Evolutionary conservation across 495 filamentous ascomycete species (phyloP).

Genomic region (Tuber aestivum): DNA sequence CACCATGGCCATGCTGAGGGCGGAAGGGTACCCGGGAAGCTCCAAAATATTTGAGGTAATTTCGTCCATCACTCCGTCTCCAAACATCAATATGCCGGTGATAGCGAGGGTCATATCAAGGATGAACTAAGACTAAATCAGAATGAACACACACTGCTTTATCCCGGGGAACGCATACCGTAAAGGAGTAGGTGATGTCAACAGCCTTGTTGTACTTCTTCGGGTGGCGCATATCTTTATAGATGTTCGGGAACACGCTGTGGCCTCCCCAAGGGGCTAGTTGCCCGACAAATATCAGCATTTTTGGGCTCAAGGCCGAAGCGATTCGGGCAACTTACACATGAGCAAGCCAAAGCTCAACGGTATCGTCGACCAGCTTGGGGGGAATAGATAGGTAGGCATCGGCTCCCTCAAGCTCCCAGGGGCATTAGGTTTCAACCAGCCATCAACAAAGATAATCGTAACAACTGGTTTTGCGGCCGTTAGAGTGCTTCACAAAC

Average conservation of each 20-base stretch:
- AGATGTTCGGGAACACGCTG: slow-evolving; percentile 93
- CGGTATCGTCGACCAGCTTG: slow-evolving; percentile 84
- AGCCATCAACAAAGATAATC: slow-evolving; percentile 75
- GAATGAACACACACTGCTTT: slow-evolving; percentile 13
- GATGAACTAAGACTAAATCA: slow-evolving; percentile 53
- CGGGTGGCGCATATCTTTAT: slow-evolving; percentile 94
- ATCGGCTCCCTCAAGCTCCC: slow-evolving; percentile 84
- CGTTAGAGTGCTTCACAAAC: slow-evolving; percentile 19
- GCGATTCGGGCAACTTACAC: slow-evolving; percentile 49
- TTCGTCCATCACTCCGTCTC: slow-evolving; percentile 74
- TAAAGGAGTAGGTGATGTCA: slow-evolving; percentile 81
- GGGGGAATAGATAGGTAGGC: slow-evolving; percentile 67
- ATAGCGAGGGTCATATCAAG: slow-evolving; percentile 76
- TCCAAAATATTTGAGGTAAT: slow-evolving; percentile 82
- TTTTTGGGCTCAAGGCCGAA: not conserved
- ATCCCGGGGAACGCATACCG: slow-evolving; percentile 52
- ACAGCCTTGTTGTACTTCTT: slow-evolving; percentile 73
- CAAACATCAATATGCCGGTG: slow-evolving; percentile 87
- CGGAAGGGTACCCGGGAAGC: slow-evolving; percentile 66
- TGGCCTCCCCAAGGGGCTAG: slow-evolving; percentile 85
- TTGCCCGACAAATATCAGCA: slow-evolving; percentile 37
- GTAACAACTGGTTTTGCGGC: slow-evolving; percentile 59
- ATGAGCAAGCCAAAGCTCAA: slow-evolving; percentile 90
- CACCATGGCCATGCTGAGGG: slow-evolving; percentile 68
- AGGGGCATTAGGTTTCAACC: slow-evolving; percentile 70